Evolutionary conservation across 768 basidiomycete species (phyloP), one percentile per base, ranked within the genome.

Genomic region (Agrocybe pediades): DNA sequence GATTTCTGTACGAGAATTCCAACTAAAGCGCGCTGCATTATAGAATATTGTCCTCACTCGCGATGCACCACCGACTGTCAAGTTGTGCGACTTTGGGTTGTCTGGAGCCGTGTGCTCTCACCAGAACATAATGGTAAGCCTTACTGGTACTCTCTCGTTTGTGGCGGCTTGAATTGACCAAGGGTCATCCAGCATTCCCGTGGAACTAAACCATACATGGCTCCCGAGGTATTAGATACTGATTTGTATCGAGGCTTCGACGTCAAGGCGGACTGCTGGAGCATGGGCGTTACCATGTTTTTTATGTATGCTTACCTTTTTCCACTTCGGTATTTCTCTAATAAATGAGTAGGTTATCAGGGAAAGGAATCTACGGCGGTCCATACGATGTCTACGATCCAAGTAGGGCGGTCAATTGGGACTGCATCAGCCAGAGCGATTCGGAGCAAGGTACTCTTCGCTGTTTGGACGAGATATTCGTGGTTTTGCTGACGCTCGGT

Each of bases 221-320:
- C 50, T 2, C 50, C 50, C 7, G 50, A 51, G 42, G 9, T 51
- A 13, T n/a, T 6, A 13, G 13, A 24, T 16, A 9, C 13, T 5
- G 11, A 15, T 29, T 15, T 23, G 16, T 8, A 9, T 24, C 30
- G 25, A 0, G 33, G 33, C 6, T 51, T 21, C 19, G 42, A 43
- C 26, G 9, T 30, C n/a, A 42, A 16, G 27, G 50, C 41, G 9
- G 50, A 51, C 27, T 43, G 42, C 27, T 51, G 41, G 41, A 43
- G 41, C 15, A 33, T 51, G 29, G 50, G 50, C 15, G 27, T 51
- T 21, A 51, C 36, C 7, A 9, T 33, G 15, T 43, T 25, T 44
- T 2, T 4, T 11, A 51, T 44, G 50, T 33, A 16, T 16, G 26
- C 33, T 20, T 48, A n/a, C n/a, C n/a, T n/a, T n/a, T n/a, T n/a